These are phyloP conservation scores for Epipyxis sp. DNA, from an alignment of 108 stramenopile species.

Conservation along the genomic window DNA sequence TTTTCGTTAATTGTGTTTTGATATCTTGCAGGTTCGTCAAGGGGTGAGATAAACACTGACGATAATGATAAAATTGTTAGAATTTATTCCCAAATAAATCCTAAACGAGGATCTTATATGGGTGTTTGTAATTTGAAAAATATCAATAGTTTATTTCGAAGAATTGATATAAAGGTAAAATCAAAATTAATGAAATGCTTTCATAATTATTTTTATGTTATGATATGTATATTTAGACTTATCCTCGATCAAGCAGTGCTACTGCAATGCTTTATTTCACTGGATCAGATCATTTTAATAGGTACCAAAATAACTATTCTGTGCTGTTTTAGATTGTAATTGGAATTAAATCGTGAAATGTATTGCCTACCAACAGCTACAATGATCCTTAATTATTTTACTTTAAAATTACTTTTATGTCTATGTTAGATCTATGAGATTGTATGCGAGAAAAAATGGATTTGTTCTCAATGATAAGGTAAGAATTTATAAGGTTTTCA, in stretches of 20 bases:
- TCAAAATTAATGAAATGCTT: neutral
- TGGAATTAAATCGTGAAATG: no score
- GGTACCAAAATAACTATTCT: no score
- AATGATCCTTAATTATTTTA: no score
- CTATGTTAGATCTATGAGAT: conserved; percentile 59
- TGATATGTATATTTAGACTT: conserved; percentile 18
- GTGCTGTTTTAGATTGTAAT: no score
- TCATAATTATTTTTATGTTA: neutral
- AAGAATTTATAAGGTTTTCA: no score
- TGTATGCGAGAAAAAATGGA: conserved; percentile 48
- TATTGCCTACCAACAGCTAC: no score
- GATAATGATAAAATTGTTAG: no score
- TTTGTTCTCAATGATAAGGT: conserved; percentile 33
- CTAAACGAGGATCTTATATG: conserved; percentile 15
- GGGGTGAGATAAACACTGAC: no score
- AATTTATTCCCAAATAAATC: no score
- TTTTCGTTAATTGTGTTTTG: no score
- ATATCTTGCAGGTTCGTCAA: no score
- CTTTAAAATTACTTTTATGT: no score
- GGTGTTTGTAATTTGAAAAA: conserved; percentile 23
- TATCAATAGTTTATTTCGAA: conserved; percentile 2
- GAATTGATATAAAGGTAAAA: conserved; percentile 42
- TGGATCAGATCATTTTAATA: conserved; percentile 59
- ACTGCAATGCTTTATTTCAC: conserved; percentile 62
- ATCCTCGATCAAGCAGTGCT: conserved; percentile 38